A percentile compares a stretch with the other conserved stretches of the same genome.
phyloP scores from a whole-genome alignment of 108 stramenopile genomes.

The Epithemia pelagica region DNA sequence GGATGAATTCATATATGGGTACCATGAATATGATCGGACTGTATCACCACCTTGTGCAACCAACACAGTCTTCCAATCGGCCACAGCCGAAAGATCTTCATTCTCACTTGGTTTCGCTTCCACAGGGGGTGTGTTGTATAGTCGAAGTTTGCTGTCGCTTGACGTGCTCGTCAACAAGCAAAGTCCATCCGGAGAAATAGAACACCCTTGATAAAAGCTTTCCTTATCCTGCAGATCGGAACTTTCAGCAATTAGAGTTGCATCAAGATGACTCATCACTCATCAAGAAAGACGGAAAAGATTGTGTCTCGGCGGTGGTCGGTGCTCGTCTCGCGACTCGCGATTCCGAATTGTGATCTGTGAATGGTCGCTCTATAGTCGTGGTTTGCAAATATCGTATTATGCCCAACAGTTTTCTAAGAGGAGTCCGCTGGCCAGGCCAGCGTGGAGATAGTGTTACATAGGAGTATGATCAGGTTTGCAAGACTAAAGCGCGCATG shows the following conservation, averaged over 20 bases:
- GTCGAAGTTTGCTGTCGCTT: conserved; percentile 34
- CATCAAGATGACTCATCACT: background rate
- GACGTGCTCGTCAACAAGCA: conserved; percentile 61
- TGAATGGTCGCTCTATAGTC: no score
- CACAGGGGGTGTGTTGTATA: conserved; percentile 55
- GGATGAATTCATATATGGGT: conserved; percentile 65
- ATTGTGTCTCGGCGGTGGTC: no score
- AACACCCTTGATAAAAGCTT: conserved; percentile 59
- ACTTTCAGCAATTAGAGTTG: conserved; percentile 6
- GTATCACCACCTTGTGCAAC: conserved; percentile 52
- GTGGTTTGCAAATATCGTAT: no score
- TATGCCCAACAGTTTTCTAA: no score
- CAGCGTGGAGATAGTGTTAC: no score
- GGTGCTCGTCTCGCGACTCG: no score
- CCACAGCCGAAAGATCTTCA: background rate
- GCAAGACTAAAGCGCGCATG: no score
- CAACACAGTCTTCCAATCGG: conserved; percentile 51
- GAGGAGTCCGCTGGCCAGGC: no score
- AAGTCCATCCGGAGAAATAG: conserved; percentile 74
- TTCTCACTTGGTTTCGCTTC: background rate
- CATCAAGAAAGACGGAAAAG: no score
- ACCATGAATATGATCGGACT: conserved; percentile 69
- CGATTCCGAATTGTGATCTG: no score
- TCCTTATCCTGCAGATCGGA: conserved; percentile 23
- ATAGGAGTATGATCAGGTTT: no score